Evolutionary conservation across 768 basidiomycete genomes (phyloP), one percentile per base, ranked within the genome.

Genomic region (Sutorius australiensis): DNA sequence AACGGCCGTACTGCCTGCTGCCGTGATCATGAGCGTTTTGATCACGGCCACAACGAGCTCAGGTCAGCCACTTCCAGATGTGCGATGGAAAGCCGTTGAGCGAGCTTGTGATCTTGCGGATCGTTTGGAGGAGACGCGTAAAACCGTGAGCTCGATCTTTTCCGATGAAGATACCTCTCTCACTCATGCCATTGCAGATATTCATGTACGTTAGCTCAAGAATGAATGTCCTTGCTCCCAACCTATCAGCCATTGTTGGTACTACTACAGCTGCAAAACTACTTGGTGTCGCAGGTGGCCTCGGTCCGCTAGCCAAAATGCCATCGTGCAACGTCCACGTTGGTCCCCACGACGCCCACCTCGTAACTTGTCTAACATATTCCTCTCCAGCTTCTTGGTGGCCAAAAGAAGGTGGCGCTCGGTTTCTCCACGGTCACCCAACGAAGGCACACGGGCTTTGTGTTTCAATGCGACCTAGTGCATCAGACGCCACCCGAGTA

Each of bases 181-280:
- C 33, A 41, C 46, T 17, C 3, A n/a, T 36, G 46, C 31, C 36
- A 6, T 41, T 51, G 2, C 64, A 95, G 89, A 99, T 98, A 63
- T 95, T 98, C 75, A 87, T 90, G 79, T 99, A 98, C 81, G 97
- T 99, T 71, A 95, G 95, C 78, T 95, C 92, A 63, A 83, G 97
- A 76, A 98, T 99, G 92, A 92, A 92, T 75, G 83, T 93, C 52
- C 87, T 99, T 66, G 95, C 97, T 61, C 97, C 97, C 65, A 99
- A 99, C 72, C 83, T 99, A 68, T 95, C 94, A 65, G 88, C 91
- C 72, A 97, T 99, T 73, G 92, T 98, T 75, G 95, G 97, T 72
- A 97, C 97, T 53, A 93, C 90, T 63, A 95, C 94, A 78, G 97
- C 97, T 50, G 97, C 97, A 43, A 99, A 99, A 77, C 75, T 99